Conservation (phyloP, 169 alveolate species). For the Plasmodium cynomolgi region DNA sequence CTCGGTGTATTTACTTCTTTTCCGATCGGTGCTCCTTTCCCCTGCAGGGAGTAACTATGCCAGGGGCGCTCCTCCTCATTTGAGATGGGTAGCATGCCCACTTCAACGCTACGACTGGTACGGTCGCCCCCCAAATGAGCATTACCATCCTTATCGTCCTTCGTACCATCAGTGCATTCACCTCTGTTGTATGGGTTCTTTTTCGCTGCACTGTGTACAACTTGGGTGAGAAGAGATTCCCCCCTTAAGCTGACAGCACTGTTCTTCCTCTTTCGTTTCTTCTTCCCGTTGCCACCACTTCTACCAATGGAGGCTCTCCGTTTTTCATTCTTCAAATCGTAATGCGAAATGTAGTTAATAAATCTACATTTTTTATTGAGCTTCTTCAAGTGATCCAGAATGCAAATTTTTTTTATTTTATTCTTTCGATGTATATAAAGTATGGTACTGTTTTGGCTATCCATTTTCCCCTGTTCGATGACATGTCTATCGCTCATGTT, state of each 20-base stretch:
- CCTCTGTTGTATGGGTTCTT: neutral
- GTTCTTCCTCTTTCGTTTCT: no score
- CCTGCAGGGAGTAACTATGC: neutral
- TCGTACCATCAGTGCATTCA: neutral
- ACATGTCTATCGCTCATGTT: constrained; percentile 21
- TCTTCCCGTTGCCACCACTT: neutral
- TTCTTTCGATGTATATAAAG: constrained; percentile 43
- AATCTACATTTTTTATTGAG: constrained; percentile 46
- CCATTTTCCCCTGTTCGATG: constrained; percentile 36
- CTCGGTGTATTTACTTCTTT: neutral
- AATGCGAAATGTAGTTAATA: constrained; percentile 39
- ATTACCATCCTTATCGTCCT: neutral
- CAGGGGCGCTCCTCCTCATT: neutral
- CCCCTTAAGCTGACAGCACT: neutral
- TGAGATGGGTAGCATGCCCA: neutral
- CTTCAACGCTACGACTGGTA: neutral
- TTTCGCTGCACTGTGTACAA: neutral
- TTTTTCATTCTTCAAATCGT: constrained; percentile 2
- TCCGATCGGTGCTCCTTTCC: neutral
- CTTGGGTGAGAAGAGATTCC: neutral
- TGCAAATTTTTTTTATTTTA: constrained; percentile 46
- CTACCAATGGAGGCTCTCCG: neutral
- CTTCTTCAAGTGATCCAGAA: constrained; percentile 46
- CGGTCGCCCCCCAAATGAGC: neutral
- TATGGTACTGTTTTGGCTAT: constrained; percentile 22